phyloP scores from a whole-genome alignment of 345 rosid genomes.

The Salix arbutifolia region DNA sequence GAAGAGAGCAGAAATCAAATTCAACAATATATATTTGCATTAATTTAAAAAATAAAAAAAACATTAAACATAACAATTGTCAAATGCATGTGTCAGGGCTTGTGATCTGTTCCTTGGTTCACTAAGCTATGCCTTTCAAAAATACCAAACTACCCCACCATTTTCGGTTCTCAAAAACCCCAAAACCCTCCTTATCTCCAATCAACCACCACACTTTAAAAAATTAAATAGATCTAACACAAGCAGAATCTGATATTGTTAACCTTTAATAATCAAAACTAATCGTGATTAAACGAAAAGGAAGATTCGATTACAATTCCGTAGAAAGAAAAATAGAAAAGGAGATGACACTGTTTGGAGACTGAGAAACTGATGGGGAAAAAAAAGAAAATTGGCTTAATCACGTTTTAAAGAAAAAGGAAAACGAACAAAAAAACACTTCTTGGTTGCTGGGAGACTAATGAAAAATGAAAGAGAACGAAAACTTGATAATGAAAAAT shows the following conservation, averaged over 20 bases:
- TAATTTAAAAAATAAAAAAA: not conserved
- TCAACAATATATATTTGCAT: not conserved
- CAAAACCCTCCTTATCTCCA: not conserved
- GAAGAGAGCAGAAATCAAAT: not conserved
- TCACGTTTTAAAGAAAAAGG: not conserved
- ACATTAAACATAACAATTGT: not conserved
- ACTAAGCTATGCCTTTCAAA: not conserved
- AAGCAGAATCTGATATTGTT: not conserved
- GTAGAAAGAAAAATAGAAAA: not conserved
- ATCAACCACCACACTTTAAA: constrained; percentile 7
- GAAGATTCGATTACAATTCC: not conserved
- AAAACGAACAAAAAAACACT: not conserved
- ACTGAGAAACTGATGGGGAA: not conserved
- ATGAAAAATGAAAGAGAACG: not conserved
- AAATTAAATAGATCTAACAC: not conserved
- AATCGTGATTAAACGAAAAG: not conserved
- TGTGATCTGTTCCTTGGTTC: constrained; percentile 22
- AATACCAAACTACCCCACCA: constrained; percentile 27
- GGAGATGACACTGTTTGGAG: not conserved
- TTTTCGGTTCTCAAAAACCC: constrained; percentile 24
- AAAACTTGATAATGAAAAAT: not conserved
- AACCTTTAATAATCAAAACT: not conserved
- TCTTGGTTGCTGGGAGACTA: constrained; percentile 13
- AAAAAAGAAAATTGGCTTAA: not conserved
- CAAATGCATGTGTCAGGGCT: constrained; percentile 8